Conservation (phyloP, 305 asterid genomes). For the Fraxinus floribunda region DNA sequence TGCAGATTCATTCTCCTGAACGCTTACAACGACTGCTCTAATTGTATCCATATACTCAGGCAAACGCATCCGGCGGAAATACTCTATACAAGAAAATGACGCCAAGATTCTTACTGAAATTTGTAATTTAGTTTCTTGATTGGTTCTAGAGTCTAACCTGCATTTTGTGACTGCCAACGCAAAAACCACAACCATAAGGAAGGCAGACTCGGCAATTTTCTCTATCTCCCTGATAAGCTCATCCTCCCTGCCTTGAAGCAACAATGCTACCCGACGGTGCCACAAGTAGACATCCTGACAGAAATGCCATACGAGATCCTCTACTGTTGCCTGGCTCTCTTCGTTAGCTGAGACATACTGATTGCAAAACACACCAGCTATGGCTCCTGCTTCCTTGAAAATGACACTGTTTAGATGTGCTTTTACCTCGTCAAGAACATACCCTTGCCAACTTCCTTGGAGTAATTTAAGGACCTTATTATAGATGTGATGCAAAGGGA, state of each 20-base stretch:
- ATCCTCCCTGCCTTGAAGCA: constrained; percentile 52
- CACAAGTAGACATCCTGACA: constrained; percentile 63
- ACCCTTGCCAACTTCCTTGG: constrained; percentile 27
- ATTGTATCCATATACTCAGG: constrained; percentile 90
- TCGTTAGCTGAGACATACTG: constrained; percentile 66
- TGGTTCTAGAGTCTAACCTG: constrained; percentile 42
- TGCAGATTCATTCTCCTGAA: constrained; percentile 81
- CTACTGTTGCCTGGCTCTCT: constrained; percentile 49
- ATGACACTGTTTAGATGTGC: constrained; percentile 48
- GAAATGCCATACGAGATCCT: constrained; percentile 67
- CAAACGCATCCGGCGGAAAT: constrained; percentile 84
- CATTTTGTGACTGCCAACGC: constrained; percentile 73
- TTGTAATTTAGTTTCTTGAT: constrained; percentile 44
- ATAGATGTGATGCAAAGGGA: constrained; percentile 62
- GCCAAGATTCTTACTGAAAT: constrained; percentile 66
- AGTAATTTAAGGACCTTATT: constrained; percentile 40
- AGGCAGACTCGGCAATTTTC: constrained; percentile 83
- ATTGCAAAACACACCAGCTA: constrained; percentile 76
- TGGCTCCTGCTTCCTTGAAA: constrained; percentile 85
- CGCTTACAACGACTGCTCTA: constrained; percentile 66
- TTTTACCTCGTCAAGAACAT: constrained; percentile 41
- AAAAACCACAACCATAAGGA: constrained; percentile 92
- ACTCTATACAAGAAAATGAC: constrained; percentile 89
- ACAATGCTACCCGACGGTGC: constrained; percentile 56
- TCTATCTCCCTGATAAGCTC: constrained; percentile 53